These are phyloP conservation scores for Russula abietina DNA, from an alignment of 768 basidiomycete genomes.

Conservation along the genomic window DNA sequence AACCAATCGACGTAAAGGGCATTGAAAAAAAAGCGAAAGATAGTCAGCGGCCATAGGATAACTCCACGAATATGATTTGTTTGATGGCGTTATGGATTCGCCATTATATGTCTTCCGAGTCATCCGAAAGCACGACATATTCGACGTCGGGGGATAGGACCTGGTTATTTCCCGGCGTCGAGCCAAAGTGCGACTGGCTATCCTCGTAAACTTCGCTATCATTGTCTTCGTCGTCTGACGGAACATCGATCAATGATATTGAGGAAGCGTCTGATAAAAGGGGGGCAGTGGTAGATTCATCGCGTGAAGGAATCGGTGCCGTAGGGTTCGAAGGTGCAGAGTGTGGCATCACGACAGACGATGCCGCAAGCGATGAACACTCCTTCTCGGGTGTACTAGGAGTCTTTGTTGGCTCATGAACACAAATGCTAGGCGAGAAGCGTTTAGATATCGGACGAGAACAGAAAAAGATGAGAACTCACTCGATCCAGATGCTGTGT, in stretches of 20 bases:
- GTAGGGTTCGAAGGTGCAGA: conserved; percentile 17
- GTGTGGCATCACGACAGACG: conserved; percentile 66
- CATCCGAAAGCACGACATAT: conserved; percentile 71
- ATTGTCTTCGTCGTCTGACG: conserved; percentile 45
- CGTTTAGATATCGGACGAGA: background rate
- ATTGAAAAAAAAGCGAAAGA: background rate
- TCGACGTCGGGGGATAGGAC: conserved; percentile 38
- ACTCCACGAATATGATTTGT: background rate
- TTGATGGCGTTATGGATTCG: background rate
- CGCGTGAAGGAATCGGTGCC: conserved; percentile 17
- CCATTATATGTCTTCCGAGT: conserved; percentile 40
- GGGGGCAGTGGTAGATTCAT: conserved; percentile 28
- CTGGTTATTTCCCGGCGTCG: conserved; percentile 23
- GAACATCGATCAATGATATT: conserved; percentile 55
- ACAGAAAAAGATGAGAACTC: conserved; percentile 29
- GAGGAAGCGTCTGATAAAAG: conserved; percentile 36
- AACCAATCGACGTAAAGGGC: background rate
- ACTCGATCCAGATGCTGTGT: conserved; percentile 76
- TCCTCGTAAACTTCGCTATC: conserved; percentile 56
- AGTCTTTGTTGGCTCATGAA: conserved; percentile 43
- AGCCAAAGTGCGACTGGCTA: conserved; percentile 39
- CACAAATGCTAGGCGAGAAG: conserved; percentile 48
- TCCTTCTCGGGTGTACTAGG: conserved; percentile 29
- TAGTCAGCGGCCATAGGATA: background rate
- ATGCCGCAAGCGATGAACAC: conserved; percentile 55